These are phyloP conservation scores for Monosporozyma yasuniensis DNA, from an alignment of 805 yeast genomes.

Conservation along the genomic window DNA sequence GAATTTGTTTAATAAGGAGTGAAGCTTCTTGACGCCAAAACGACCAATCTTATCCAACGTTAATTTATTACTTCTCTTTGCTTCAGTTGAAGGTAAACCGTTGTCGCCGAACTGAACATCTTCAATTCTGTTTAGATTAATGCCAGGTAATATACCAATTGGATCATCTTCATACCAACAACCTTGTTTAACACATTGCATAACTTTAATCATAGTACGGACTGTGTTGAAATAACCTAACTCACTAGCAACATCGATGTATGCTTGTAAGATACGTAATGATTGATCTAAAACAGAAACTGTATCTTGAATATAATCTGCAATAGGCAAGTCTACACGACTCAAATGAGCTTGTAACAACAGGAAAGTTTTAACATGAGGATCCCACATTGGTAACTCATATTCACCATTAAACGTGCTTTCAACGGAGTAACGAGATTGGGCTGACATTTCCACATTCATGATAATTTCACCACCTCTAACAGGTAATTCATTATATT, in stretches of 20 bases:
- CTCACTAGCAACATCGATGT: slow-evolving; percentile 82
- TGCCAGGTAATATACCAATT: slow-evolving; percentile 36
- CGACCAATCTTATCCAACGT: slow-evolving; percentile 38
- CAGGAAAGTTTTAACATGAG: slow-evolving; percentile 68
- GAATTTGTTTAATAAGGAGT: slow-evolving; percentile 10
- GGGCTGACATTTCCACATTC: slow-evolving; percentile 73
- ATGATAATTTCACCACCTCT: slow-evolving; percentile 87
- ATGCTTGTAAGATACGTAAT: slow-evolving; percentile 87
- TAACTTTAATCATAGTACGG: slow-evolving; percentile 50
- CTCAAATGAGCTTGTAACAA: slow-evolving; percentile 78
- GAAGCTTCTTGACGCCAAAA: slow-evolving; percentile 29
- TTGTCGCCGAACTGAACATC: slow-evolving; percentile 14
- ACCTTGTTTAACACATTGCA: slow-evolving; percentile 86
- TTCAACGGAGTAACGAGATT: slow-evolving; percentile 55
- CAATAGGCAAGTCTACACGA: slow-evolving; percentile 78
- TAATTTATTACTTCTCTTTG: slow-evolving; percentile 9
- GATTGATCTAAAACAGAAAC: slow-evolving; percentile 90
- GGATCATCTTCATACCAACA: slow-evolving; percentile 79
- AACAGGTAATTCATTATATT: slow-evolving; percentile 81
- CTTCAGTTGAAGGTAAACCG: slow-evolving; percentile 11
- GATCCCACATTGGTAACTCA: slow-evolving; percentile 71
- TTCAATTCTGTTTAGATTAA: slow-evolving; percentile 27
- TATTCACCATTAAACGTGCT: slow-evolving; percentile 50
- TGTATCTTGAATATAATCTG: slow-evolving; percentile 91
- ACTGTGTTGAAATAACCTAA: slow-evolving; percentile 61